Conservation (phyloP, 345 rosid species). For the Rhodomyrtus tomentosa region DNA sequence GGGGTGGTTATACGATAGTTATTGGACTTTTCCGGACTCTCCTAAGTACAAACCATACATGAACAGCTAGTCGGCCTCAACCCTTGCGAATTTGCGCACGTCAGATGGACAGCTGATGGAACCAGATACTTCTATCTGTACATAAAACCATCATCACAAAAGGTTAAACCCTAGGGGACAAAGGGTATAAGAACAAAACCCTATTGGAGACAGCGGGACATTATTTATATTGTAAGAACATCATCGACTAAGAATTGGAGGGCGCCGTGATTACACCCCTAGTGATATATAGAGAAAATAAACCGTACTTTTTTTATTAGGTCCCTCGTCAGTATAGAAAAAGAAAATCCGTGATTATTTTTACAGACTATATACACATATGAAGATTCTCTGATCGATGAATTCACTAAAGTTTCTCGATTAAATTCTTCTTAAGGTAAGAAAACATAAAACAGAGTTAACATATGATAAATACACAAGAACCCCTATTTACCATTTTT, state of each 20-base stretch:
- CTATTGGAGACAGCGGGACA: neutral
- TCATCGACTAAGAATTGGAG: neutral
- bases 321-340: neutral
- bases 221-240: neutral
- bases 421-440: neutral
- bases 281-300: neutral
- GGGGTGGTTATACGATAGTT: neutral
- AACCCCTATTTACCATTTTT: neutral
- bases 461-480: neutral
- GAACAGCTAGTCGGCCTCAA: neutral
- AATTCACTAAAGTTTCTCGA: neutral
- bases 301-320: neutral
- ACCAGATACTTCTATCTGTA: neutral
- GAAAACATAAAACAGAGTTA: neutral
- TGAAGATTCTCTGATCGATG: neutral
- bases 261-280: neutral
- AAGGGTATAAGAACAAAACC: neutral
- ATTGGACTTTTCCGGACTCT: neutral
- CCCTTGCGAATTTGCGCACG: neutral
- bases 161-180: neutral
- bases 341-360: neutral
- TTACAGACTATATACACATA: neutral
- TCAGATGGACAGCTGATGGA: neutral
- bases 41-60: neutral
- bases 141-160: neutral